Conservation (phyloP, 1,139 yeast genomes). For the Arxiozyma bovina region DNA sequence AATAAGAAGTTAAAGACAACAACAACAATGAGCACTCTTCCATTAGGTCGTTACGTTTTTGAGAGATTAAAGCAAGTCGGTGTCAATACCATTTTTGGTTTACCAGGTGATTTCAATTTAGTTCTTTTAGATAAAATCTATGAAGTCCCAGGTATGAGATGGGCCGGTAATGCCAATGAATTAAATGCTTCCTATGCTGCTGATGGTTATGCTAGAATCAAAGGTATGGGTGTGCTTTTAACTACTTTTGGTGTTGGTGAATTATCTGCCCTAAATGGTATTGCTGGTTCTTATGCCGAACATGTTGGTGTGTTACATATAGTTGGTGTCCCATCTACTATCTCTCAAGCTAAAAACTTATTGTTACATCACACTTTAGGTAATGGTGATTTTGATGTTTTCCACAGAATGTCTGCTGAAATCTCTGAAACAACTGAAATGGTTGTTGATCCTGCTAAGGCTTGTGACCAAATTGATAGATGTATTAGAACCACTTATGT, state of each 20-base stretch:
- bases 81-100: slow-evolving; percentile 49
- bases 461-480: slow-evolving; percentile 60
- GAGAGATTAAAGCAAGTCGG: slow-evolving; percentile 42
- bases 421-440: slow-evolving; percentile 57
- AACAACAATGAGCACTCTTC: background rate
- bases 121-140: slow-evolving; percentile 52
- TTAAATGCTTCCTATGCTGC: slow-evolving; percentile 63
- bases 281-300: slow-evolving; percentile 72
- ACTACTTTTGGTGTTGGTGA: slow-evolving; percentile 81
- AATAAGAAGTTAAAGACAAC: no score
- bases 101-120: slow-evolving; percentile 53
- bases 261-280: slow-evolving; percentile 70
- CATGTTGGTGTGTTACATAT: slow-evolving; percentile 68
- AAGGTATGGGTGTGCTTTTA: slow-evolving; percentile 46
- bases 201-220: slow-evolving; percentile 42
- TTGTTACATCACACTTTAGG: slow-evolving; percentile 61
- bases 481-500: slow-evolving; percentile 62
- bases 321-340: slow-evolving; percentile 61
- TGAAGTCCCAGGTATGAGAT: slow-evolving; percentile 43
- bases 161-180: slow-evolving; percentile 64
- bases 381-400: slow-evolving; percentile 73
- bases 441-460: slow-evolving; percentile 49
- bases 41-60: slow-evolving; percentile 50
- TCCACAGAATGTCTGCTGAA: slow-evolving; percentile 61
- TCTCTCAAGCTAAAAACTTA: slow-evolving; percentile 55